Conservation (phyloP, 495 filamentous ascomycete genomes). For the Tuber microsphaerosporum region DNA sequence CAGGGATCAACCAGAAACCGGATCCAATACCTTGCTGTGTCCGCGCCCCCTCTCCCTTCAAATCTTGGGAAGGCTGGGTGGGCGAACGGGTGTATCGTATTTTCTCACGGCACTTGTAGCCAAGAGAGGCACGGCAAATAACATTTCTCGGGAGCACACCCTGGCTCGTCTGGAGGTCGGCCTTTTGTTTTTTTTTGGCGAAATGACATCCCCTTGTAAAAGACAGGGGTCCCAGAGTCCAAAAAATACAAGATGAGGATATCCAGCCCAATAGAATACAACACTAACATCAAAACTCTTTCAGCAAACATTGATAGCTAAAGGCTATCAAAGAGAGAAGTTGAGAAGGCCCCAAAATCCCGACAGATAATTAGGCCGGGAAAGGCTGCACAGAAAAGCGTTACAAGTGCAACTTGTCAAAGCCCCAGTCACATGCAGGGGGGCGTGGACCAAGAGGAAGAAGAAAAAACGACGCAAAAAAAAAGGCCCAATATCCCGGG, state of each 20-base stretch:
- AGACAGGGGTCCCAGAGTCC: not conserved
- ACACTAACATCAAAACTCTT: not conserved
- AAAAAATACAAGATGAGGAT: not conserved
- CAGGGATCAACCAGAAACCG: constrained; percentile 30
- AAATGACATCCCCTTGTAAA: not conserved
- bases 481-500: constrained; percentile 1
- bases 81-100: not conserved
- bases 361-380: not conserved
- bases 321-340: not conserved
- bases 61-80: not conserved
- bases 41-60: constrained; percentile 16
- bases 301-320: not conserved
- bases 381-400: not conserved
- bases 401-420: constrained; percentile 1
- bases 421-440: not conserved
- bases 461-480: not conserved
- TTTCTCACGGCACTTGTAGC: not conserved
- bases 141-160: not conserved
- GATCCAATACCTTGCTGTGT: constrained; percentile 26
- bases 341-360: not conserved
- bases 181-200: not conserved
- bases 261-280: not conserved
- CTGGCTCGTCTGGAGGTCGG: not conserved
- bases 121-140: not conserved
- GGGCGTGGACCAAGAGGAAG: not conserved